Evolutionary conservation across 305 asterid species (phyloP), one percentile per base, ranked within the genome.

Genomic region (Fraxinus xanthoxyloides): DNA sequence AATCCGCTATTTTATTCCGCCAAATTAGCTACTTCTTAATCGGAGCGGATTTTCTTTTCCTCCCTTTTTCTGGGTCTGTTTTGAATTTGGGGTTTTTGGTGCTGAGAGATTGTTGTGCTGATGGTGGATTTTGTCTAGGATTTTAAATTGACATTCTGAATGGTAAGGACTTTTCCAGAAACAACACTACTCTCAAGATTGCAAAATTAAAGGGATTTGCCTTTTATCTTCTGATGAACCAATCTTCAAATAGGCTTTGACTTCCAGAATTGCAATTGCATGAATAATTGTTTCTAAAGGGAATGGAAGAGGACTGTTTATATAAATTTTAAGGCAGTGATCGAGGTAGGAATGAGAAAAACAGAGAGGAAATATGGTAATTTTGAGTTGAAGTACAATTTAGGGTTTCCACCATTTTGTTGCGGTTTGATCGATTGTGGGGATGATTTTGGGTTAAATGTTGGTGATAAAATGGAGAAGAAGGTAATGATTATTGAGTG

Each of bases 251-350:
- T 34, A 23, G 15, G 80, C 72, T 32, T 23, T 81, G 75, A 74
- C 34, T 56, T 72, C 65, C 79, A 23, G 30, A 17, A 40, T 75
- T 38, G 34, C 30, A 23, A 23, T 61, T 23, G 72, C 56, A 30
- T 23, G 51, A 19, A 23, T 38, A 43, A 21, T 75, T 32, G 30
- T 26, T 75, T 75, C 35, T 28, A 7, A 75, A 74, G 84, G 84
- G 81, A 17, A 83, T 87, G 88, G 85, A 85, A 79, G 90, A 83
- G 81, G 88, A 85, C 79, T 85, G 87, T 73, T 81, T 85, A 61
- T 81, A 85, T 81, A 75, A 43, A 30, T 65, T 24, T 43, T 63
- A 28, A 40, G 78, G 9, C 21, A 31, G 72, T 8, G 24, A n/a
- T 72, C 13, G 19, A 32, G 21, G 76, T 23, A 3, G 38, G 38